These are phyloP conservation scores for Cymbopogon flexuosus DNA, from an alignment of 202 grass and related monocot genomes.

Conservation along the genomic window DNA sequence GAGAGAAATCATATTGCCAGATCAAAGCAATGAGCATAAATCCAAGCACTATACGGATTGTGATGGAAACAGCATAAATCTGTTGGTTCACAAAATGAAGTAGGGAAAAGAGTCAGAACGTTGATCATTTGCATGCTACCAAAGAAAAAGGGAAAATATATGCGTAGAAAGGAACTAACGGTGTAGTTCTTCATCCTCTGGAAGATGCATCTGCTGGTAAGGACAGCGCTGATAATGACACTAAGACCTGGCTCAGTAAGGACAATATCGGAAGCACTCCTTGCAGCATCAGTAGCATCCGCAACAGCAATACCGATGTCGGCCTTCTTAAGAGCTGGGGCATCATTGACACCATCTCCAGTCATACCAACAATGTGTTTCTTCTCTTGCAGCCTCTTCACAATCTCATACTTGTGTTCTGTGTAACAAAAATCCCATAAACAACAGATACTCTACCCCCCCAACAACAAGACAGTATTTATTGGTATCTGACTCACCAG, in stretches of 20 bases:
- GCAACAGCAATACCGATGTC: slow-evolving; percentile 98
- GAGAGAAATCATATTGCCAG: slow-evolving; percentile 92
- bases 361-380: slow-evolving; percentile 99
- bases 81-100: slow-evolving; percentile 31
- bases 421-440: slow-evolving; percentile 1
- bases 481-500: slow-evolving; percentile 40
- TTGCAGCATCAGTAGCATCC: slow-evolving; percentile 95
- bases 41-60: slow-evolving; percentile 96
- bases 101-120: slow-evolving; percentile 5
- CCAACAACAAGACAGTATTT: background rate
- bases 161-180: slow-evolving; percentile 40
- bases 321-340: slow-evolving; percentile 94
- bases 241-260: slow-evolving; percentile 96
- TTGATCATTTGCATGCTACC: background rate
- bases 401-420: slow-evolving; percentile 99
- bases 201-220: slow-evolving; percentile 98
- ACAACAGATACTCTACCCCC: background rate
- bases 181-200: slow-evolving; percentile 99
- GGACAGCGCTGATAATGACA: slow-evolving; percentile 95
- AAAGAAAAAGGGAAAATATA: background rate
- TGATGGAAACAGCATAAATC: slow-evolving; percentile 99
- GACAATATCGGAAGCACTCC: slow-evolving; percentile 92
- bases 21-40: slow-evolving; percentile 97
- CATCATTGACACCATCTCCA: slow-evolving; percentile 97
- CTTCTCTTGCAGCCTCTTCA: slow-evolving; percentile 96